phyloP scores from a whole-genome alignment of 768 basidiomycete genomes.

The Suillus sp. region DNA sequence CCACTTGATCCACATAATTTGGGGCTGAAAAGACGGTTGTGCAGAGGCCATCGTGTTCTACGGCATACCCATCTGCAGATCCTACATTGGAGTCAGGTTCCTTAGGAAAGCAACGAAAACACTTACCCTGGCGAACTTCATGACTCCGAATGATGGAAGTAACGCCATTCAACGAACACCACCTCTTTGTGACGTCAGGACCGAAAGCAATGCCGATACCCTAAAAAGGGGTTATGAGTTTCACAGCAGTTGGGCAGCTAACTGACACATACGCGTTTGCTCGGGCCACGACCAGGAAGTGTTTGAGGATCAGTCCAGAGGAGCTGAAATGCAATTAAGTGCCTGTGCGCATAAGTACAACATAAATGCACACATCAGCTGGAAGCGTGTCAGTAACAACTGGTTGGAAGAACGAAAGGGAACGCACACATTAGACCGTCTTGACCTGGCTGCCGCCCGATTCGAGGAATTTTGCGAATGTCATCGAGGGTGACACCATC shows the following conservation, averaged over 20 bases:
- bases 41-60: conserved; percentile 94
- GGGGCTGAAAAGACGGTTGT: conserved; percentile 96
- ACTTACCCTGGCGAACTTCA: conserved; percentile 88
- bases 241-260: conserved; percentile 1
- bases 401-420: conserved; percentile 7
- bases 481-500: conserved; percentile 95
- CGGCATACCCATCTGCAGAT: conserved; percentile 79
- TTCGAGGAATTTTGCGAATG: conserved; percentile 82
- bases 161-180: conserved; percentile 86
- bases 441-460: conserved; percentile 89
- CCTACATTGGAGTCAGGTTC: conserved; percentile 9
- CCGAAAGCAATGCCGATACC: conserved; percentile 97
- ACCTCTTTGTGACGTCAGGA: conserved; percentile 86
- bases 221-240: conserved; percentile 39
- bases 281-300: conserved; percentile 85
- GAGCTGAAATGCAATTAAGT: conserved; percentile 47
- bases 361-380: conserved; percentile 60
- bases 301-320: conserved; percentile 98
- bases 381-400: conserved; percentile 15
- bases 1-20: conserved; percentile 90
- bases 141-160: conserved; percentile 93
- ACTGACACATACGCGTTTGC: conserved; percentile 74
- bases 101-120: conserved; percentile 3
- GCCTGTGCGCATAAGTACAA: background rate
- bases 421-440: conserved; percentile 91